Evolutionary conservation across 768 basidiomycete genomes (phyloP), one percentile per base, ranked within the genome.

Genomic region (Dictyophora rubrovolvata): DNA sequence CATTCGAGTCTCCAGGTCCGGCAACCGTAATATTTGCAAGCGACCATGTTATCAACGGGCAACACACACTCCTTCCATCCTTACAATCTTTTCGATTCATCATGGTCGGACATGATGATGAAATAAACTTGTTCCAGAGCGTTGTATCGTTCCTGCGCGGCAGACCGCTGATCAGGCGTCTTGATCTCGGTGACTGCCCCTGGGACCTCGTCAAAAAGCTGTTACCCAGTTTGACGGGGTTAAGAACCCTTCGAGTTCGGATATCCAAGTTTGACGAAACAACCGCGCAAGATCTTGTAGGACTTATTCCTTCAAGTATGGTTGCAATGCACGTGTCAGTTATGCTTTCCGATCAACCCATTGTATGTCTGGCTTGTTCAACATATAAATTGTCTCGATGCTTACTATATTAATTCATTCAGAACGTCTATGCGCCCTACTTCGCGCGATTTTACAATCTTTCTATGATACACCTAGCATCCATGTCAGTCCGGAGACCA

Each of bases 181-280:
- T 86, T 34, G 84, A 86, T 69, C 71, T 86, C 35, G 84, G 84
- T 1, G 75, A 70, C 59, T 87, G 84, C 65, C 84, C 84, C 1
- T 85, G 81, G 80, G 84, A 84, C 23, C 70, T 85, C 21, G 78
- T 80, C 14, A 69, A 72, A 11, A 69, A 69, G 11, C 69, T 85
- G 28, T 69, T 85, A 5, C 80, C 81, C 0, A 77, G 77, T 22
- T 72, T 86, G 21, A 68, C 64, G 1, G 74, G 75, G 34, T 68
- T 87, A 57, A 72, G 83, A 8, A 83, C 82, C 10, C 67, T 87
- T 6, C 77, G 83, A 34, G 81, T 84, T 28, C 71, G 77, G 35
- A 82, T 85, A 61, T 74, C 76, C 12, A 78, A 77, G 52, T 65
- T 85, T 36, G 76, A 71, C 5, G 70, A 73, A 42, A 59, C 61